phyloP scores from a whole-genome alignment of 73 alveolate species.

The Paramecium sexaurelia region DNA sequence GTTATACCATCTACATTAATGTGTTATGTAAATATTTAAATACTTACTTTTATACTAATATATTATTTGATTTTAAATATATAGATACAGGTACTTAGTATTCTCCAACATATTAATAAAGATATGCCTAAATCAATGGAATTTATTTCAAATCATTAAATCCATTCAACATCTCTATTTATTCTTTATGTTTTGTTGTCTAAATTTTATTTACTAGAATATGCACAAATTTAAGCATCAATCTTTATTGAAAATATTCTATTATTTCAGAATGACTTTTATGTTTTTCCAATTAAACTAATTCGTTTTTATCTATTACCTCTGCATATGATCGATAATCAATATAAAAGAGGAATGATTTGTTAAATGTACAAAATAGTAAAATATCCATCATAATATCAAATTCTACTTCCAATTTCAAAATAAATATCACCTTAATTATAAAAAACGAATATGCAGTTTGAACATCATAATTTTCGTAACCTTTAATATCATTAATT shows the following conservation, averaged over 20 bases:
- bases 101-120: not conserved
- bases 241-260: slow-evolving; percentile 31
- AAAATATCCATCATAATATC: slow-evolving; percentile 36
- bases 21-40: slow-evolving; percentile 4
- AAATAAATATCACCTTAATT: not conserved
- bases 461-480: not conserved
- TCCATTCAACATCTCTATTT: not conserved
- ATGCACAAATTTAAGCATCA: not conserved
- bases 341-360: slow-evolving; percentile 25
- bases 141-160: not conserved
- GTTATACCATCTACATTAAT: not conserved
- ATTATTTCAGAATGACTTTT: slow-evolving; percentile 30
- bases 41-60: slow-evolving; percentile 12
- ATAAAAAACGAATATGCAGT: not conserved
- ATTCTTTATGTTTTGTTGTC: not conserved
- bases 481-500: not conserved
- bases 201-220: not conserved
- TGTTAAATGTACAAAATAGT: slow-evolving; percentile 21
- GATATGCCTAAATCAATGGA: slow-evolving; percentile 17
- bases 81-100: not conserved
- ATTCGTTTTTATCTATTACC: slow-evolving; percentile 26
- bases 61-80: not conserved
- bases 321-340: slow-evolving; percentile 57
- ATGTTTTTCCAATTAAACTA: slow-evolving; percentile 19
- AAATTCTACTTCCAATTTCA: slow-evolving; percentile 39